Evolutionary conservation across 768 basidiomycete genomes (phyloP).

Genomic region (Omphalotus guepiniiformis): DNA sequence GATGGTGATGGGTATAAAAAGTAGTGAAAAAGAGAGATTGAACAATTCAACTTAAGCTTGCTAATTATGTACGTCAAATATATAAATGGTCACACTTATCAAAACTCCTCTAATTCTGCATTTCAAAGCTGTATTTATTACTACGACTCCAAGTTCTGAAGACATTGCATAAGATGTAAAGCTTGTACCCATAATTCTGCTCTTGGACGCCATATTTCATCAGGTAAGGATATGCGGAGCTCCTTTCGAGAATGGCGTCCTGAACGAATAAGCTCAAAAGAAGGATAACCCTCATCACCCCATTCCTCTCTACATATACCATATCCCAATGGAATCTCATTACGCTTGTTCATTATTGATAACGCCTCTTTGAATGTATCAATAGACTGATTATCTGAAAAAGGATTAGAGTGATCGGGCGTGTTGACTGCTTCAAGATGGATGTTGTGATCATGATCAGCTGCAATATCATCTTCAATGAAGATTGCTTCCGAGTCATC

Average conservation of each 20-base stretch:
- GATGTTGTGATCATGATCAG: not conserved
- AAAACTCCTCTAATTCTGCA: too few relatives aligned
- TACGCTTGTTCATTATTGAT: not conserved
- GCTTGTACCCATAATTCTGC: slow-evolving; percentile 16
- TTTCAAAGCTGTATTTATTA: too few relatives aligned
- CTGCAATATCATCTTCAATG: not conserved
- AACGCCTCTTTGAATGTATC: slow-evolving; percentile 1
- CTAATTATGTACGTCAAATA: too few relatives aligned
- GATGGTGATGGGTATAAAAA: too few relatives aligned
- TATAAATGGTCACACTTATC: too few relatives aligned
- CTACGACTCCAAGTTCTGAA: too few relatives aligned
- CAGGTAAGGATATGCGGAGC: slow-evolving; percentile 11
- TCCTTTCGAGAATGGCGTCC: slow-evolving; percentile 6
- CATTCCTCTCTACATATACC: slow-evolving; percentile 14
- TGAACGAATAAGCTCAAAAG: slow-evolving; percentile 10
- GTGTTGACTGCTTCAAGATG: not conserved
- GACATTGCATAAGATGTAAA: slow-evolving; percentile 7
- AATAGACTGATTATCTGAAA: not conserved
- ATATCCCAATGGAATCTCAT: slow-evolving; percentile 10
- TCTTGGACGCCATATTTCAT: slow-evolving; percentile 12
- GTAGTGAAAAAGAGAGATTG: too few relatives aligned
- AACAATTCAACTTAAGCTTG: too few relatives aligned
- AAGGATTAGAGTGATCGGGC: slow-evolving; percentile 3
- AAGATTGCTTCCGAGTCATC: not conserved
- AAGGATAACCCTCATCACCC: slow-evolving; percentile 11